Evolutionary conservation across 768 basidiomycete species (phyloP).

Genomic region (Pisolithus microcarpus): DNA sequence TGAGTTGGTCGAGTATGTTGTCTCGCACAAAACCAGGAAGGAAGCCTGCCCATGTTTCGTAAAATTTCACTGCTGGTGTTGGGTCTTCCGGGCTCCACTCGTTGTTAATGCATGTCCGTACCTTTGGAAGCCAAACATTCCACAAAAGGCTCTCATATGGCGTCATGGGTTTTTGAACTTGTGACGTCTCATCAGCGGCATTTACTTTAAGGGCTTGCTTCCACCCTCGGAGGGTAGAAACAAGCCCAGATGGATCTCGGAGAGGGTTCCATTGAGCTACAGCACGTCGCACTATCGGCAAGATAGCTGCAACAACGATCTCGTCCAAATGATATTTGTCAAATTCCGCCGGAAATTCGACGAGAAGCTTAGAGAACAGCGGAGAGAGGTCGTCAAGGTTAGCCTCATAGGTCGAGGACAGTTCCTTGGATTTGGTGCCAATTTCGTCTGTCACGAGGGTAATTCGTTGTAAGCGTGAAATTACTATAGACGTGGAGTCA

Average conservation of each 20-base stretch:
- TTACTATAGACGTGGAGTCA: constrained; percentile 43
- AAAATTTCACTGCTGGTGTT: constrained; percentile 69
- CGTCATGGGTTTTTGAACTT: constrained; percentile 61
- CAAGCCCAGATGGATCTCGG: constrained; percentile 58
- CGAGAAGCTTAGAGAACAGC: constrained; percentile 63
- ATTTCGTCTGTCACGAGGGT: constrained; percentile 72
- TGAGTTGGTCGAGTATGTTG: constrained; percentile 92
- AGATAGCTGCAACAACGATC: constrained; percentile 86
- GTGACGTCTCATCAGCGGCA: constrained; percentile 32
- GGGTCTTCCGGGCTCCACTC: constrained; percentile 79
- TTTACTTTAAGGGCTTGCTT: constrained; percentile 58
- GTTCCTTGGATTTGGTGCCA: constrained; percentile 53
- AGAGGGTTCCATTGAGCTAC: constrained; percentile 80
- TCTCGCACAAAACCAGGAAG: constrained; percentile 88
- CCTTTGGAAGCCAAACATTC: constrained; percentile 92
- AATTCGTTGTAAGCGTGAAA: constrained; percentile 69
- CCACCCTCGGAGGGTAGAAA: constrained; percentile 66
- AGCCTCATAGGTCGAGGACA: constrained; percentile 58
- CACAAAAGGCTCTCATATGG: constrained; percentile 92
- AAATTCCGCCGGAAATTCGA: constrained; percentile 67
- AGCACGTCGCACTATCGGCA: constrained; percentile 68
- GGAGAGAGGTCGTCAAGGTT: constrained; percentile 70
- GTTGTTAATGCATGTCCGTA: constrained; percentile 92
- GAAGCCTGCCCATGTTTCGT: constrained; percentile 83
- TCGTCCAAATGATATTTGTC: constrained; percentile 79